Evolutionary conservation across 352 stramenopile species (phyloP).

Genomic region (Pythium rhizo-oryzae): DNA sequence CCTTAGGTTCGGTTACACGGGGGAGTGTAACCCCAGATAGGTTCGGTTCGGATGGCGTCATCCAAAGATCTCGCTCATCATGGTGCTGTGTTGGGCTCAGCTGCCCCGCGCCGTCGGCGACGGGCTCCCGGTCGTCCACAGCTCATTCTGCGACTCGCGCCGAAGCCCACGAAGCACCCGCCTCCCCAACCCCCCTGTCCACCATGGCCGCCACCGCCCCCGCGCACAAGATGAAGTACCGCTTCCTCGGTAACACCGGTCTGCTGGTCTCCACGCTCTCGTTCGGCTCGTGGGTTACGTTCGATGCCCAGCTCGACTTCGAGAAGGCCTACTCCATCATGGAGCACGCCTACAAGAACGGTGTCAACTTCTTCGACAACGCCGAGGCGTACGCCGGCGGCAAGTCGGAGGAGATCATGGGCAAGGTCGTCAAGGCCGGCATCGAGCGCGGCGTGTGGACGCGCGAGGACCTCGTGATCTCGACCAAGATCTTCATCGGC

Average conservation of each 20-base stretch:
- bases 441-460: slow-evolving; percentile 43
- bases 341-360: slow-evolving; percentile 55
- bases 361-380: slow-evolving; percentile 73
- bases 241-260: slow-evolving; percentile 49
- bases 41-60: slow-evolving; percentile 5
- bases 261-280: slow-evolving; percentile 52
- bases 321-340: slow-evolving; percentile 56
- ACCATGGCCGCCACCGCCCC: slow-evolving; percentile 19
- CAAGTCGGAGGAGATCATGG: slow-evolving; percentile 48
- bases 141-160: slow-evolving; percentile 3
- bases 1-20: slow-evolving; percentile 12
- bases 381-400: slow-evolving; percentile 52
- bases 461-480: slow-evolving; percentile 62
- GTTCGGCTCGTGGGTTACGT: slow-evolving; percentile 52
- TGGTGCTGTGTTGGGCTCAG: slow-evolving; percentile 33
- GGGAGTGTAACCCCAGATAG: not conserved
- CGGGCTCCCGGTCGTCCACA: too few relatives aligned
- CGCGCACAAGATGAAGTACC: slow-evolving; percentile 50
- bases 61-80: slow-evolving; percentile 52
- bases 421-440: slow-evolving; percentile 50
- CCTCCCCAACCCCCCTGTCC: slow-evolving; percentile 11
- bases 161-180: slow-evolving; percentile 8
- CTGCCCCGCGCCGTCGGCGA: not conserved
- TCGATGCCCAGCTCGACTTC: slow-evolving; percentile 47
- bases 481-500: slow-evolving; percentile 69